A percentile compares a stretch with the other conserved stretches of the same genome.
These are phyloP conservation scores for Terana coerulea DNA, from an alignment of 768 basidiomycete genomes.

Conservation along the genomic window DNA sequence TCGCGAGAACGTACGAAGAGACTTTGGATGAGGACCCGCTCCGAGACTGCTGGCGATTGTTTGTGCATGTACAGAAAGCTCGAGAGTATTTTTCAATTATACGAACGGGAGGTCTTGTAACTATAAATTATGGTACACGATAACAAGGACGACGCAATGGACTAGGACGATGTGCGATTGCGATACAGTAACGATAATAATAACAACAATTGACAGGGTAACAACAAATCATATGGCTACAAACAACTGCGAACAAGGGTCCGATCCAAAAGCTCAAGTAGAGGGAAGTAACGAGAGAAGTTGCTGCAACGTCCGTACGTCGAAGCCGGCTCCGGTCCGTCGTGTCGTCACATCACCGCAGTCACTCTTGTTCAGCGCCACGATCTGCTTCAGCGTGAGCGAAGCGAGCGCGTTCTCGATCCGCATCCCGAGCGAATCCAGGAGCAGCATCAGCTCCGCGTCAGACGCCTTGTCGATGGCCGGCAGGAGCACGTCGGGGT, in stretches of 20 bases:
- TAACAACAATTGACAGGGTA: background rate
- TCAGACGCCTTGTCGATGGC: slow-evolving; percentile 70
- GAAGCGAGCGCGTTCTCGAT: slow-evolving; percentile 62
- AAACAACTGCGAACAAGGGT: too few species aligned
- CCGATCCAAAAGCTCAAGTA: background rate
- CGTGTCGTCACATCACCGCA: slow-evolving; percentile 24
- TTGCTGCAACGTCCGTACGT: slow-evolving; percentile 46
- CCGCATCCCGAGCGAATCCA: slow-evolving; percentile 72
- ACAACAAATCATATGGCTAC: slow-evolving; percentile 1
- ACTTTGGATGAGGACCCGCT: too few species aligned
- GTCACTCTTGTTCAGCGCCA: slow-evolving; percentile 28
- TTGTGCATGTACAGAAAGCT: too few species aligned
- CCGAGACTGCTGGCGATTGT: too few species aligned
- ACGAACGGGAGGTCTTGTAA: too few species aligned
- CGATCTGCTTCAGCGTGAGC: slow-evolving; percentile 18
- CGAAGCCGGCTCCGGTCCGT: slow-evolving; percentile 33
- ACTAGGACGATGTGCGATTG: too few species aligned
- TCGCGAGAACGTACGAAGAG: too few species aligned
- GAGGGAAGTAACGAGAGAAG: slow-evolving; percentile 32
- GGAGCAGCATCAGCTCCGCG: slow-evolving; percentile 63
- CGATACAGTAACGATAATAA: slow-evolving; percentile 7
- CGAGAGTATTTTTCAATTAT: too few species aligned
- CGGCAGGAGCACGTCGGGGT: slow-evolving; percentile 65
- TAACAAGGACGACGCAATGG: background rate
- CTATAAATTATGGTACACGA: slow-evolving; percentile 6